Conservation (phyloP, 495 filamentous ascomycete genomes). For the Talaromyces nanjingensis region DNA sequence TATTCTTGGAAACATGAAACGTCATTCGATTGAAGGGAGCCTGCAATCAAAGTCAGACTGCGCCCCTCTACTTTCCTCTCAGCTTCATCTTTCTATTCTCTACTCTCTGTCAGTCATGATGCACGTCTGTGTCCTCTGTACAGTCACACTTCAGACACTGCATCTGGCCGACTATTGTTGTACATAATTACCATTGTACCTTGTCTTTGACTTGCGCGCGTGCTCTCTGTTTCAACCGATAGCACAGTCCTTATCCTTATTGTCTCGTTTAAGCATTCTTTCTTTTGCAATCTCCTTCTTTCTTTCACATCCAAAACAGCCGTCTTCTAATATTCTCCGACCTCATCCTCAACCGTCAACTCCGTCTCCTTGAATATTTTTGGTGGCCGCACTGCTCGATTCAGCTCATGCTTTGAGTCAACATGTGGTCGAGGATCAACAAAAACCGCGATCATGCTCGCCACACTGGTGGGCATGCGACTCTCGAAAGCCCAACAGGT, state of each 20-base stretch:
- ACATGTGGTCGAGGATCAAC: conserved; percentile 39
- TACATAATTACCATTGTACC: background rate
- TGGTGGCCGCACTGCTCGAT: background rate
- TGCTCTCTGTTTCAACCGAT: background rate
- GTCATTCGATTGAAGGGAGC: background rate
- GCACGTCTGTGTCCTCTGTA: background rate
- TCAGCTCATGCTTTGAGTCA: background rate
- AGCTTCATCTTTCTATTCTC: background rate
- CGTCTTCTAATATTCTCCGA: background rate
- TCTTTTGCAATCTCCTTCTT: conserved; percentile 8
- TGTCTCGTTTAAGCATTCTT: conserved; percentile 8
- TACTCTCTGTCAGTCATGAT: background rate
- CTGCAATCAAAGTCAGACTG: background rate
- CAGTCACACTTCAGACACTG: background rate
- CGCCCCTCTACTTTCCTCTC: background rate
- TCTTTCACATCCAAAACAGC: background rate
- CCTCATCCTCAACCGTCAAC: background rate
- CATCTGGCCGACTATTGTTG: background rate
- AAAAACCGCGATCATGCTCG: background rate
- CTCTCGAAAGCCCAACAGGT: background rate
- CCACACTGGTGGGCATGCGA: background rate
- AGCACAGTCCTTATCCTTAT: conserved; percentile 2
- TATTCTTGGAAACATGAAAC: conserved; percentile 2
- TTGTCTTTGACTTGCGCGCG: background rate
- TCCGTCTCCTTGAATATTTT: background rate